Evolutionary conservation across 208 protist genomes (phyloP).

Genomic region (Leishmania mexicana): DNA sequence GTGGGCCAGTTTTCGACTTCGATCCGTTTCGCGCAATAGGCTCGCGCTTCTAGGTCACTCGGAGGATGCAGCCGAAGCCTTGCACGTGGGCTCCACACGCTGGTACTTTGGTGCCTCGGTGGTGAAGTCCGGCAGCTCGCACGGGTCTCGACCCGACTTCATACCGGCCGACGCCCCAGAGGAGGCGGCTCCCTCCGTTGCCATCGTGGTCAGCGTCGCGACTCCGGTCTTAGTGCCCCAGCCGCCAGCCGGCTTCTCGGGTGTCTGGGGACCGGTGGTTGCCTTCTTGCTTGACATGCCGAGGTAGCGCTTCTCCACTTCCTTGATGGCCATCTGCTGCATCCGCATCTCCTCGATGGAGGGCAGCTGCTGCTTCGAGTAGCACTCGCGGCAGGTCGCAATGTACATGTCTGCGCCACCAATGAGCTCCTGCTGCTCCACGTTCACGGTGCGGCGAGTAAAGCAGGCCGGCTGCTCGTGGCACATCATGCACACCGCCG

Average conservation of each 20-base stretch:
- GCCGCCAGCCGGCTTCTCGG: constrained; percentile 26
- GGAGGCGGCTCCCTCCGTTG: neutral
- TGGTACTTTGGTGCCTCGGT: neutral
- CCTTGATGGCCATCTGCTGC: constrained; percentile 30
- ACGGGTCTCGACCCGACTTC: neutral
- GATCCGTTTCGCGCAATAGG: neutral
- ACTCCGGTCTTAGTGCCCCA: neutral
- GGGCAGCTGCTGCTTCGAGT: constrained; percentile 33
- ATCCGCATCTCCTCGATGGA: constrained; percentile 33
- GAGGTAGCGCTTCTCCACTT: constrained; percentile 36
- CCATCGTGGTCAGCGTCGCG: neutral
- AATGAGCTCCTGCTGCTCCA: constrained; percentile 85
- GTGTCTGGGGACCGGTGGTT: neutral
- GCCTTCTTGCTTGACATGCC: constrained; percentile 10
- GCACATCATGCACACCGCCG: constrained; percentile 93
- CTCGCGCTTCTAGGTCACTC: neutral
- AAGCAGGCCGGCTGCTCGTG: constrained; percentile 80
- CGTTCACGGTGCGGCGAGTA: constrained; percentile 73
- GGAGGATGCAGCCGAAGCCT: neutral
- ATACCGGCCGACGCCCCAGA: neutral
- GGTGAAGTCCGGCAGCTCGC: neutral
- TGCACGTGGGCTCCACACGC: neutral
- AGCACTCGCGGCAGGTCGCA: constrained; percentile 90
- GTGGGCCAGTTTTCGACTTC: no score
- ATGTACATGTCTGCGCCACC: constrained; percentile 95